These are phyloP conservation scores for Leccinum fibrillosum DNA, from an alignment of 768 basidiomycete species.

Conservation along the genomic window DNA sequence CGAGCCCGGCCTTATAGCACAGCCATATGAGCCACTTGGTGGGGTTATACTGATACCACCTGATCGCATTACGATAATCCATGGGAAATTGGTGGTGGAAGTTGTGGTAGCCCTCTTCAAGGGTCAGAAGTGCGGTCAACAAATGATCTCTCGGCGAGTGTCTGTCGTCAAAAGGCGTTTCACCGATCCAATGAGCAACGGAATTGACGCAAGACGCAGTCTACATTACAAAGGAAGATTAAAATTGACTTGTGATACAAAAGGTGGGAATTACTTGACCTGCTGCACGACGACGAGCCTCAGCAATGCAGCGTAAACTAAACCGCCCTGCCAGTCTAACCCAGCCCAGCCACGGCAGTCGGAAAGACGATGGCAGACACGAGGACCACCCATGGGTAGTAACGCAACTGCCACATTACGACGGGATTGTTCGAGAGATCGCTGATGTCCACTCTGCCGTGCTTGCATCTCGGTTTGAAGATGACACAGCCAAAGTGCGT, in stretches of 20 bases:
- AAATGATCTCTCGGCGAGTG: not conserved
- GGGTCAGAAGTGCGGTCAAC: slow-evolving; percentile 1
- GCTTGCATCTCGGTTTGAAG: slow-evolving; percentile 3
- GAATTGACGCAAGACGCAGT: slow-evolving; percentile 3
- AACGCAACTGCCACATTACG: slow-evolving; percentile 1
- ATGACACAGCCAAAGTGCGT: not conserved
- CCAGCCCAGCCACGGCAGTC: not conserved
- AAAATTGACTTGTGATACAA: not conserved
- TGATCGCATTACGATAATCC: not conserved
- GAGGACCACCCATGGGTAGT: slow-evolving; percentile 1
- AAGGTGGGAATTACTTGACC: not conserved
- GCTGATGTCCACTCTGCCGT: slow-evolving; percentile 2
- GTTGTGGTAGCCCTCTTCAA: slow-evolving; percentile 5
- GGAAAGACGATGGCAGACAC: not conserved
- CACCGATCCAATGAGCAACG: slow-evolving; percentile 1
- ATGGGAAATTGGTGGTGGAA: slow-evolving; percentile 5
- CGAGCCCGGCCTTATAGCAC: not conserved
- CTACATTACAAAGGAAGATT: not conserved
- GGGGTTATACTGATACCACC: slow-evolving; percentile 3
- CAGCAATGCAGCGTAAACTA: not conserved
- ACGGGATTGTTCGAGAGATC: slow-evolving; percentile 1
- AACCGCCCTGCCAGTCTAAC: slow-evolving; percentile 7
- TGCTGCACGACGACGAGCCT: slow-evolving; percentile 3
- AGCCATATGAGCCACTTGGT: slow-evolving; percentile 2
- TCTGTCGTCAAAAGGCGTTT: slow-evolving; percentile 3